These are phyloP conservation scores for Nematocida sp. DNA, from an alignment of 371 early-diverging fungal genomes.

Conservation along the genomic window DNA sequence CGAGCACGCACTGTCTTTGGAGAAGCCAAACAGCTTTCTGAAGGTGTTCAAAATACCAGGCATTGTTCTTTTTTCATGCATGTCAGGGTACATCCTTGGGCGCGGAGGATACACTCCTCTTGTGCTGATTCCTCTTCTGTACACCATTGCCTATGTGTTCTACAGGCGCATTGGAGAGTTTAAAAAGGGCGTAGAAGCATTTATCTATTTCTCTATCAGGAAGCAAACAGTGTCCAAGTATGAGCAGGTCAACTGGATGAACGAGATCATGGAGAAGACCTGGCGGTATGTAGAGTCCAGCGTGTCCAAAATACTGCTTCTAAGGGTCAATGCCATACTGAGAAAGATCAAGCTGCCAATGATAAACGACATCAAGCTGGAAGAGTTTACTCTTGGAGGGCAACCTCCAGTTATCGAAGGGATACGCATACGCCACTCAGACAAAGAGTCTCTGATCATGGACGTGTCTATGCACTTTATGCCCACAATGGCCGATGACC, in stretches of 20 bases:
- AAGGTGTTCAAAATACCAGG: slow-evolving; percentile 58
- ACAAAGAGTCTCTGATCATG: slow-evolving; percentile 37
- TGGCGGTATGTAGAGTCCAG: slow-evolving; percentile 89
- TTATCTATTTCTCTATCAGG: slow-evolving; percentile 53
- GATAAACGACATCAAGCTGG: slow-evolving; percentile 75
- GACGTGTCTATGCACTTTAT: slow-evolving; percentile 41
- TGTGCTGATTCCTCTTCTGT: slow-evolving; percentile 56
- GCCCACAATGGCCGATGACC: slow-evolving; percentile 62
- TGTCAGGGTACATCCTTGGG: slow-evolving; percentile 60
- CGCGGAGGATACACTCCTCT: slow-evolving; percentile 49
- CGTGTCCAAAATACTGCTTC: slow-evolving; percentile 72
- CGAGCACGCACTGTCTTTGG: slow-evolving; percentile 58
- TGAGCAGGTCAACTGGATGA: slow-evolving; percentile 90
- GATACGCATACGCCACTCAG: slow-evolving; percentile 65
- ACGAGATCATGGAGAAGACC: slow-evolving; percentile 74
- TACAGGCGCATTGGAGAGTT: slow-evolving; percentile 56
- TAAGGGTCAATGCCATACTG: slow-evolving; percentile 66
- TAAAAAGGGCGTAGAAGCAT: slow-evolving; percentile 58
- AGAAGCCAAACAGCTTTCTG: slow-evolving; percentile 51
- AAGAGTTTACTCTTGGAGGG: slow-evolving; percentile 87
- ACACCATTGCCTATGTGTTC: slow-evolving; percentile 60
- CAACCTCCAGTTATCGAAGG: slow-evolving; percentile 79
- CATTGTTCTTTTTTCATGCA: slow-evolving; percentile 55
- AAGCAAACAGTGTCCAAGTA: slow-evolving; percentile 52
- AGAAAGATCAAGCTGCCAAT: slow-evolving; percentile 69